phyloP scores from a whole-genome alignment of 2,329 filamentous ascomycete genomes.

The Ceratocystis smalleyi region DNA sequence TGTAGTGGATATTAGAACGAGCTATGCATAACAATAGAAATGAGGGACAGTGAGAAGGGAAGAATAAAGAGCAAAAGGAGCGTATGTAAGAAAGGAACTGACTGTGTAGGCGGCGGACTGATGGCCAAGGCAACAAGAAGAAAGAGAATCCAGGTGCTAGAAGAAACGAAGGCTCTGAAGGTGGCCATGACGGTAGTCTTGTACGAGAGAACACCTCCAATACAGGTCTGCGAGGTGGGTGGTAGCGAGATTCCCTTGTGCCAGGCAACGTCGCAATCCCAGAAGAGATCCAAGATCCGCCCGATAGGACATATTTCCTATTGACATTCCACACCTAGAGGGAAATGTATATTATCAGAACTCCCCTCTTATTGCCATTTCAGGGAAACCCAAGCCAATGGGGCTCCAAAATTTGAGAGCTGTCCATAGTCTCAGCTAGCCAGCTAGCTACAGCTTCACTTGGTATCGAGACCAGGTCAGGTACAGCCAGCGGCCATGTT shows the following conservation, averaged over 20 bases:
- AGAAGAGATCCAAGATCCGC: background rate
- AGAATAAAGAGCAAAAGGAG: background rate
- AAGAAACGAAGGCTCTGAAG: background rate
- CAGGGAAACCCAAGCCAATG: background rate
- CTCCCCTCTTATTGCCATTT: background rate
- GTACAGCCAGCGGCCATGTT: slow-evolving; percentile 14
- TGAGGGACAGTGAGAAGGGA: slow-evolving; percentile 6
- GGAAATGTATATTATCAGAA: background rate
- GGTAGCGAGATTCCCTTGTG: background rate
- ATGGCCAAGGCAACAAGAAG: background rate
- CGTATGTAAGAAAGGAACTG: background rate
- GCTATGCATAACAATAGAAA: background rate
- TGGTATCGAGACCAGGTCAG: background rate
- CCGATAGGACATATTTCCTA: background rate
- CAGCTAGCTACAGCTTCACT: background rate
- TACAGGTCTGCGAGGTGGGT: background rate
- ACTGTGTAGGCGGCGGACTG: background rate
- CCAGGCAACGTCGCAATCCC: background rate
- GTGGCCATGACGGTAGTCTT: background rate
- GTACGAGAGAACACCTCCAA: background rate
- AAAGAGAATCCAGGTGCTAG: slow-evolving; percentile 7
- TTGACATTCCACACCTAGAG: background rate
- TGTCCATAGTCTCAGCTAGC: background rate
- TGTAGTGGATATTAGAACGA: background rate
- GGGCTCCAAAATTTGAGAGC: background rate